Evolutionary conservation across 129 eudicot species (phyloP).

Genomic region (Artemisia argyi): DNA sequence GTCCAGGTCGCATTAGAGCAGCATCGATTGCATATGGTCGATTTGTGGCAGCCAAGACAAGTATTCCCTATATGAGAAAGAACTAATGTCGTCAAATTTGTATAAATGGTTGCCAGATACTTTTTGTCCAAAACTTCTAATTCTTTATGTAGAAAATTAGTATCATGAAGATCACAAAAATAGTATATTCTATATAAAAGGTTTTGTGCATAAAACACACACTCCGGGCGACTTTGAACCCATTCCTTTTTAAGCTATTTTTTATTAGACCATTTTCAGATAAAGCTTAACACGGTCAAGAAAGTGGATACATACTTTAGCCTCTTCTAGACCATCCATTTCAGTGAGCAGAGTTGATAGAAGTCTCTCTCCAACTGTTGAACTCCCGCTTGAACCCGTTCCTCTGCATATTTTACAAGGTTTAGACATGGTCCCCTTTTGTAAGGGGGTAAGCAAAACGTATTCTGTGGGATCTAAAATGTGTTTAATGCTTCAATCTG

Average conservation of each 20-base stretch:
- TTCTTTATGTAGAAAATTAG: no score
- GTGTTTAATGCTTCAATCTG: neutral
- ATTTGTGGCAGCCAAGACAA: slow-evolving; percentile 98
- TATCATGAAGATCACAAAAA: no score
- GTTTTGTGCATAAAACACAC: neutral
- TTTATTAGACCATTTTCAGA: no score
- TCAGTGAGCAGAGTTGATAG: slow-evolving; percentile 93
- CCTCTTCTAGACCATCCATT: slow-evolving; percentile 99
- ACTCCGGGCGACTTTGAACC: no score
- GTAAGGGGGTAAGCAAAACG: neutral
- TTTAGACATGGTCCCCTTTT: neutral
- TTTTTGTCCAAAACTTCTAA: no score
- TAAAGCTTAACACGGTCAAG: neutral
- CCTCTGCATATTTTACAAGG: slow-evolving; percentile 51
- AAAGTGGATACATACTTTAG: slow-evolving; percentile 53
- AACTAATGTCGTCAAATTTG: neutral
- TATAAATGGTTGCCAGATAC: neutral
- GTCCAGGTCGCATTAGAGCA: slow-evolving; percentile 97
- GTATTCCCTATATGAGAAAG: slow-evolving; percentile 68
- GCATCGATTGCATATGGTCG: slow-evolving; percentile 86
- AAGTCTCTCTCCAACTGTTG: slow-evolving; percentile 82
- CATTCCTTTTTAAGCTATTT: no score
- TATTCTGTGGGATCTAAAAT: neutral
- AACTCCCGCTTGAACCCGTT: slow-evolving; percentile 77
- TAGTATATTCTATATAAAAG: no score